A percentile compares a stretch with the other conserved stretches of the same genome.
Evolutionary conservation across 257 asterid genomes (phyloP).

Genomic region (Leptodermis oblonga): DNA sequence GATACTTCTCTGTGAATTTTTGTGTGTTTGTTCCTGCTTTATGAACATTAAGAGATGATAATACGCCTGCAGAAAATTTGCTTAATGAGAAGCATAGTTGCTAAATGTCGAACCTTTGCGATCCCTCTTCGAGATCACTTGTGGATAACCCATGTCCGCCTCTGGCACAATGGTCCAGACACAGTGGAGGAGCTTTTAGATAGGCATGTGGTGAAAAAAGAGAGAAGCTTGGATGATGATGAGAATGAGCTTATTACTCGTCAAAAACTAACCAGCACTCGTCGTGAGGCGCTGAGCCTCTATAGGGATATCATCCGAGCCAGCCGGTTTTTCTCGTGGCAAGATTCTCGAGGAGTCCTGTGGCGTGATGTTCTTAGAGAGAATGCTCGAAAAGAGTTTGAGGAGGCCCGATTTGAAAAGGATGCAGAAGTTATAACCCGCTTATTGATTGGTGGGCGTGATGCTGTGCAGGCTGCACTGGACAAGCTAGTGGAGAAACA

Average conservation of each 20-base stretch:
- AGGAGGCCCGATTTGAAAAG: constrained; percentile 72
- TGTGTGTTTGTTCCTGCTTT: background rate
- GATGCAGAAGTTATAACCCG: constrained; percentile 81
- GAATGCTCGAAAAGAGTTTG: constrained; percentile 89
- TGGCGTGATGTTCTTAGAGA: constrained; percentile 91
- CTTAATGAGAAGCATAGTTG: constrained; percentile 34
- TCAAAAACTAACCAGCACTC: constrained; percentile 73
- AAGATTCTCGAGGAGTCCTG: constrained; percentile 67
- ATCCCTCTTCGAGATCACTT: constrained; percentile 20
- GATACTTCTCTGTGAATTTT: background rate
- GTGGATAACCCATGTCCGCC: constrained; percentile 18
- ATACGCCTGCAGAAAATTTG: background rate
- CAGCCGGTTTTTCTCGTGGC: constrained; percentile 83
- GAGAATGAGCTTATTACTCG: constrained; percentile 53
- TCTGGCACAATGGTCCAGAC: constrained; percentile 80
- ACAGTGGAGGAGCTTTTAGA: constrained; percentile 87
- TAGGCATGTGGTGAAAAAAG: constrained; percentile 60
- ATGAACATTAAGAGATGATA: background rate
- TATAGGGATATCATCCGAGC: constrained; percentile 88
- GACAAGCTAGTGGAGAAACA: constrained; percentile 95
- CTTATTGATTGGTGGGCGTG: constrained; percentile 79
- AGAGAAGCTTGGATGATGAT: constrained; percentile 47
- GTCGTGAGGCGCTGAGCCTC: constrained; percentile 81
- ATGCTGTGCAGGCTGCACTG: constrained; percentile 76
- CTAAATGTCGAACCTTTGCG: constrained; percentile 24